phyloP scores from a whole-genome alignment of 495 filamentous ascomycete species.

The Penicillium taxi region DNA sequence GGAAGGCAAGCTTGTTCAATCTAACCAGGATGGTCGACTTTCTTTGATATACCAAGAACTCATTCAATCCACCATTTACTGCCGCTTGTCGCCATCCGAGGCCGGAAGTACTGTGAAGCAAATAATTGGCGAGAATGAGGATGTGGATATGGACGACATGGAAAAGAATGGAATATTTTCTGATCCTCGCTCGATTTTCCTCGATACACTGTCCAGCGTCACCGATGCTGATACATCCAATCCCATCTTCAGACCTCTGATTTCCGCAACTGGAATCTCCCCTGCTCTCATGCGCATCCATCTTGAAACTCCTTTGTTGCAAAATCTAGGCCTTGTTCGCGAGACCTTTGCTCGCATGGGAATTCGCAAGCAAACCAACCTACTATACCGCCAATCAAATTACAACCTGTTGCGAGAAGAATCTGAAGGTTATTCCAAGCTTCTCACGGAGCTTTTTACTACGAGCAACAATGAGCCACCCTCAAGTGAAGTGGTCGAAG shows the following conservation, averaged over 20 bases:
- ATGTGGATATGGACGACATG: slow-evolving; percentile 33
- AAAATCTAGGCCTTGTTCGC: slow-evolving; percentile 70
- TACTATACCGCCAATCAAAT: slow-evolving; percentile 90
- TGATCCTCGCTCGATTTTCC: slow-evolving; percentile 62
- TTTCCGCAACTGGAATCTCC: slow-evolving; percentile 64
- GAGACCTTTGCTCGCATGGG: slow-evolving; percentile 73
- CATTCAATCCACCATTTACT: slow-evolving; percentile 60
- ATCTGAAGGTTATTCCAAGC: slow-evolving; percentile 86
- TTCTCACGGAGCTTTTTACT: slow-evolving; percentile 81
- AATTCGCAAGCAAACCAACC: slow-evolving; percentile 80
- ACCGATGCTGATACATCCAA: slow-evolving; percentile 54
- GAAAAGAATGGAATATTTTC: slow-evolving; percentile 22
- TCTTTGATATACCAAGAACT: slow-evolving; percentile 79
- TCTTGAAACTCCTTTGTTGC: slow-evolving; percentile 69
- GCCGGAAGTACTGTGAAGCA: slow-evolving; percentile 67
- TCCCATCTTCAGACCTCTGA: slow-evolving; percentile 41
- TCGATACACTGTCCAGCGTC: slow-evolving; percentile 72
- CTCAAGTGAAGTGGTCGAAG: slow-evolving; percentile 54
- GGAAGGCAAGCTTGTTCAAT: slow-evolving; percentile 43
- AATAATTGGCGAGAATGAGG: slow-evolving; percentile 54
- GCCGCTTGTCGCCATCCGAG: slow-evolving; percentile 54
- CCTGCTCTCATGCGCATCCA: slow-evolving; percentile 66
- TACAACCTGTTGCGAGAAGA: slow-evolving; percentile 96
- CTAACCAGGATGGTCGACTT: slow-evolving; percentile 58
- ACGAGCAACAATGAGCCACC: slow-evolving; percentile 57